A percentile compares a stretch with the other conserved stretches of the same genome.
phyloP scores from a whole-genome alignment of 176 grass and related monocot species.

The Chrysopogon serrulatus region DNA sequence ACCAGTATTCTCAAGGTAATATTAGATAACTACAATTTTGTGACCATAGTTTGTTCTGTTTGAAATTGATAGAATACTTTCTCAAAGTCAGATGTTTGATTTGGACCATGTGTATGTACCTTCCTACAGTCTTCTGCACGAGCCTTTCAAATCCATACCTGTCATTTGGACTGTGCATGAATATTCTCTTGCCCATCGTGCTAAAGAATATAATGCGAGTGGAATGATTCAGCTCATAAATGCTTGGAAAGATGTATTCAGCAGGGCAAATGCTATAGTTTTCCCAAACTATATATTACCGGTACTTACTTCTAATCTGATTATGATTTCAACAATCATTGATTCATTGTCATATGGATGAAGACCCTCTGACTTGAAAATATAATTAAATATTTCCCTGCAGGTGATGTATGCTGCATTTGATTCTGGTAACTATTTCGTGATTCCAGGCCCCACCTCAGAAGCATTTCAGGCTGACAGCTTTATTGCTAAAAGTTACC shows the following conservation, averaged over 20 bases:
- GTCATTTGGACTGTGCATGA: constrained; percentile 96
- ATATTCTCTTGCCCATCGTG: constrained; percentile 55
- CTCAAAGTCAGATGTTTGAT: constrained; percentile 26
- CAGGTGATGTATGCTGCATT: constrained; percentile 97
- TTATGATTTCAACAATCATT: neutral
- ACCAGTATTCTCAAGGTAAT: constrained; percentile 79
- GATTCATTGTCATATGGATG: constrained; percentile 15
- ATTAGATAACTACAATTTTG: constrained; percentile 26
- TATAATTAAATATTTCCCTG: constrained; percentile 37
- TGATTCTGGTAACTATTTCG: constrained; percentile 93
- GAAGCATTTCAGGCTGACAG: constrained; percentile 61
- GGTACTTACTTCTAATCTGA: constrained; percentile 52
- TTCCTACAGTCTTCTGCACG: constrained; percentile 80
- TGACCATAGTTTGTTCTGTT: constrained; percentile 8
- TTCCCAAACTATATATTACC: constrained; percentile 84
- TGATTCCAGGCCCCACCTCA: constrained; percentile 80
- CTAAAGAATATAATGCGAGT: constrained; percentile 57
- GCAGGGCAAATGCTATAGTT: constrained; percentile 78
- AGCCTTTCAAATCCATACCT: constrained; percentile 98
- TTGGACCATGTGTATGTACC: constrained; percentile 24
- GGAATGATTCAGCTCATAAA: constrained; percentile 63
- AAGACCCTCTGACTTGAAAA: constrained; percentile 17
- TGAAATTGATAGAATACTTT: constrained; percentile 16
- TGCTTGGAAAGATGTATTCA: constrained; percentile 84
- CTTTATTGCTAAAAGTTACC: constrained; percentile 26